phyloP scores from a whole-genome alignment of 371 early-diverging fungal species.

The Mortierella sp. region DNA sequence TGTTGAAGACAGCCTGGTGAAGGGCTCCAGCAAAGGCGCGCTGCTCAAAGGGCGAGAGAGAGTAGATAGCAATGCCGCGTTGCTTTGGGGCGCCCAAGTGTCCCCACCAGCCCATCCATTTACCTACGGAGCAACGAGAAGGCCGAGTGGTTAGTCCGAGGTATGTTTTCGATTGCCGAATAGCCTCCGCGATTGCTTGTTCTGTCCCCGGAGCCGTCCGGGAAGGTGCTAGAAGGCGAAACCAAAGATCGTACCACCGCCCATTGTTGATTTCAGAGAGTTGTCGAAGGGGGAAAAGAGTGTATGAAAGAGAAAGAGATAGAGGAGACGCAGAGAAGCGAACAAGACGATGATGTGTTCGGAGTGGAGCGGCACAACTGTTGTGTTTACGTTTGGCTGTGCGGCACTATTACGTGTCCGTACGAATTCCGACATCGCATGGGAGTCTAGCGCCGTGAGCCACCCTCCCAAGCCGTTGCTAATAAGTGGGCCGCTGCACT shows the following conservation, averaged over 20 bases:
- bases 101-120: constrained; percentile 77
- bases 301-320: constrained; percentile 1
- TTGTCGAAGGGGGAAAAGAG: constrained; percentile 9
- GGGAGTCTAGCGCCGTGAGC: too few relatives aligned
- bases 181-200: background rate
- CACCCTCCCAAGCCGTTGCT: too few relatives aligned
- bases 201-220: too few relatives aligned
- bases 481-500: too few relatives aligned
- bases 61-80: constrained; percentile 78
- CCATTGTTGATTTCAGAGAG: constrained; percentile 26
- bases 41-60: constrained; percentile 84
- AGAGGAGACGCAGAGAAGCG: constrained; percentile 4
- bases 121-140: constrained; percentile 37
- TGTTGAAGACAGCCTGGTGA: constrained; percentile 81
- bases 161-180: background rate
- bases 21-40: constrained; percentile 79
- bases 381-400: background rate
- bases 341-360: background rate
- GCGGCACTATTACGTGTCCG: too few relatives aligned
- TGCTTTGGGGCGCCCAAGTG: constrained; percentile 80
- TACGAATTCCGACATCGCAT: too few relatives aligned
- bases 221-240: too few relatives aligned
- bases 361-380: background rate
- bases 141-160: background rate
- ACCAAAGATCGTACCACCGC: constrained; percentile 17